phyloP scores from a whole-genome alignment of 352 stramenopile species.

The Albugo laibachii region DNA sequence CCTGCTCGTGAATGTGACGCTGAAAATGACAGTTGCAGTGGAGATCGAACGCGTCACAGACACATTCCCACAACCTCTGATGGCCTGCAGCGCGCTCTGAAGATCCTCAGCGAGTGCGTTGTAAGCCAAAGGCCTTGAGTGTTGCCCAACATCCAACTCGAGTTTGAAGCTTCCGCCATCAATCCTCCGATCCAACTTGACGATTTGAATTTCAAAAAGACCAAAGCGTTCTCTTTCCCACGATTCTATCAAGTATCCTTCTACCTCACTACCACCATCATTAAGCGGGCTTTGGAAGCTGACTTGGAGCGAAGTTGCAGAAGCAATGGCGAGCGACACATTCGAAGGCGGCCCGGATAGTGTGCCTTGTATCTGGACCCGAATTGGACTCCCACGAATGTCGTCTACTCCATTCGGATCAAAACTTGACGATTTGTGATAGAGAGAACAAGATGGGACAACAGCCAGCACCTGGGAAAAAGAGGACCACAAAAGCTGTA shows the following conservation, averaged over 20 bases:
- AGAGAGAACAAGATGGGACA: slow-evolving; percentile 75
- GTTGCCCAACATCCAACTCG: slow-evolving; percentile 17
- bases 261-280: slow-evolving; percentile 71
- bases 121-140: slow-evolving; percentile 32
- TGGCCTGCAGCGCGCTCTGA: slow-evolving; percentile 51
- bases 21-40: slow-evolving; percentile 18
- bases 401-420: too few species aligned
- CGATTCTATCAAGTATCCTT: slow-evolving; percentile 79
- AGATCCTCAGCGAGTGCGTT: slow-evolving; percentile 48
- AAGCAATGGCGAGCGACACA: slow-evolving; percentile 21
- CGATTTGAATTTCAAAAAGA: slow-evolving; percentile 38
- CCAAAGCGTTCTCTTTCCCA: slow-evolving; percentile 38
- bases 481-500: slow-evolving; percentile 80
- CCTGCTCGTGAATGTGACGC: slow-evolving; percentile 34
- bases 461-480: slow-evolving; percentile 71
- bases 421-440: slow-evolving; percentile 28
- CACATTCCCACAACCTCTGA: slow-evolving; percentile 66
- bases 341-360: slow-evolving; percentile 30
- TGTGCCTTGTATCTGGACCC: slow-evolving; percentile 22
- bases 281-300: slow-evolving; percentile 67
- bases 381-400: slow-evolving; percentile 50
- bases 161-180: slow-evolving; percentile 74
- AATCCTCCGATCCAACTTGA: slow-evolving; percentile 65
- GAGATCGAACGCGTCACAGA: slow-evolving; percentile 21
- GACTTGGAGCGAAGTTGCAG: slow-evolving; percentile 41